These are phyloP conservation scores for Bruguiera parviflora DNA, from an alignment of 345 rosid genomes.

Conservation along the genomic window DNA sequence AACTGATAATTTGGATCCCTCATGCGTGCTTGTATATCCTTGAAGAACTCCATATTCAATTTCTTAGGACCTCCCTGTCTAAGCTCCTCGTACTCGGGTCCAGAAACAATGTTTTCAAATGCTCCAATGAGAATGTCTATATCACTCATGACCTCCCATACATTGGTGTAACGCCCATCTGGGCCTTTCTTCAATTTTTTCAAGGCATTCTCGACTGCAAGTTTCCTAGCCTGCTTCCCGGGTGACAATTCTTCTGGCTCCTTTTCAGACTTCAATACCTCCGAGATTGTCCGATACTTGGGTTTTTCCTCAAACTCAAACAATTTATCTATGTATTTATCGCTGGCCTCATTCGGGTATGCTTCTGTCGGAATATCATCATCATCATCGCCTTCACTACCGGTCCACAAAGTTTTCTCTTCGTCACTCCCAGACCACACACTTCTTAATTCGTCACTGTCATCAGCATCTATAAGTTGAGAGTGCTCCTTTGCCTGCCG, in stretches of 20 bases:
- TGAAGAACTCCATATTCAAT: constrained; percentile 87
- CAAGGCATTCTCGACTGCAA: constrained; percentile 90
- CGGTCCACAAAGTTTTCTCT: constrained; percentile 91
- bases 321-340: constrained; percentile 66
- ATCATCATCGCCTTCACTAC: constrained; percentile 79
- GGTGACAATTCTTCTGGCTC: constrained; percentile 93
- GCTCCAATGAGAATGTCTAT: constrained; percentile 79
- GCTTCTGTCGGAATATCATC: constrained; percentile 81
- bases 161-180: constrained; percentile 82
- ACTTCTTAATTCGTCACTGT: constrained; percentile 78
- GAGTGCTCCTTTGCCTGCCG: constrained; percentile 72
- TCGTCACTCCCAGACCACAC: constrained; percentile 95
- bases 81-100: constrained; percentile 93
- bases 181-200: constrained; percentile 92
- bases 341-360: constrained; percentile 69
- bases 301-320: constrained; percentile 94
- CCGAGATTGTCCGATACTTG: constrained; percentile 77
- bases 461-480: constrained; percentile 68
- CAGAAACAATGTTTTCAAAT: constrained; percentile 82
- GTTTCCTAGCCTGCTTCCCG: constrained; percentile 80
- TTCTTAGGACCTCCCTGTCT: constrained; percentile 89
- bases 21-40: constrained; percentile 92
- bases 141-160: constrained; percentile 96
- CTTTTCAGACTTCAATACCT: constrained; percentile 63
- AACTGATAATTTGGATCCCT: constrained; percentile 86